phyloP scores from a whole-genome alignment of 768 basidiomycete genomes.

The Coprinopsis sp. region DNA sequence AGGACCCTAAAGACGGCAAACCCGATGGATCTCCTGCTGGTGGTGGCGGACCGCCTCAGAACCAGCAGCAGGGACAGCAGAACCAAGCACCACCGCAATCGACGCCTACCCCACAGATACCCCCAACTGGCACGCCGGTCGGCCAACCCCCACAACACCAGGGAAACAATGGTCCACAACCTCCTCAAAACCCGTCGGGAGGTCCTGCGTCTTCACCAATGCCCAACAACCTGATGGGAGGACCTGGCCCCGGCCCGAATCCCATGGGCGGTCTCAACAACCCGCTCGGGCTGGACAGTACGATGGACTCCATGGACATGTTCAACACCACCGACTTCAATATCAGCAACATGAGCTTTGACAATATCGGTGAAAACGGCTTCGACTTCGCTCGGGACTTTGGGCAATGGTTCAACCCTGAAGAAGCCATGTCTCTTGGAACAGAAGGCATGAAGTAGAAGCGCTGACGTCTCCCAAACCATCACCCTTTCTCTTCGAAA shows the following conservation, averaged over 20 bases:
- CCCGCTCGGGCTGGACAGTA: conserved; percentile 7
- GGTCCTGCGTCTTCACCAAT: conserved; percentile 1
- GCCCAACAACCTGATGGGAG: conserved; percentile 3
- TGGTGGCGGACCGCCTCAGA: conserved; percentile 3
- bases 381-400: conserved; percentile 72
- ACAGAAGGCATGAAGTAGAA: conserved; percentile 2
- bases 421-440: conserved; percentile 27
- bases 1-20: conserved; percentile 7
- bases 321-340: conserved; percentile 12
- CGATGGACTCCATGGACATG: conserved; percentile 1
- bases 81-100: conserved; percentile 1
- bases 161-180: conserved; percentile 4
- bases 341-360: conserved; percentile 32
- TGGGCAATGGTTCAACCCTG: conserved; percentile 70
- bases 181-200: conserved; percentile 2
- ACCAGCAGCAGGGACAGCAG: conserved; percentile 3
- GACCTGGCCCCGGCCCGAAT: neutral
- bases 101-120: conserved; percentile 6
- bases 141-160: conserved; percentile 2
- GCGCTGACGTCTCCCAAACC: neutral
- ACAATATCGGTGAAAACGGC: conserved; percentile 37
- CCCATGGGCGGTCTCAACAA: conserved; percentile 1
- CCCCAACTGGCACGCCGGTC: neutral
- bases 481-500: conserved; percentile 9
- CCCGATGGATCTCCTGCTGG: conserved; percentile 13